A percentile compares a stretch with the other conserved stretches of the same genome.
Conservation (phyloP, 768 basidiomycete genomes). For the Roridomyces roridus region DNA sequence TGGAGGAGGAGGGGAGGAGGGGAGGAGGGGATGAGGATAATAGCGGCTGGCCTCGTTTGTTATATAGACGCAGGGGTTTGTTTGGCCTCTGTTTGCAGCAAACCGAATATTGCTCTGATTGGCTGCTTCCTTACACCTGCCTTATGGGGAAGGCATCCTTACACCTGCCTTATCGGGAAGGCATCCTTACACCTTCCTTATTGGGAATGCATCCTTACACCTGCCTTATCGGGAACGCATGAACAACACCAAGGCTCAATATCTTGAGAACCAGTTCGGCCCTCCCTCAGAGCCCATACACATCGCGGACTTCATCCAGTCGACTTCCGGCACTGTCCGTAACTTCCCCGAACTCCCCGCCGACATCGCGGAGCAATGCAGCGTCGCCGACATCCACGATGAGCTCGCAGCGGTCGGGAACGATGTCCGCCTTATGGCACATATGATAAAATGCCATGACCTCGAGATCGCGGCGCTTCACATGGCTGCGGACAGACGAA, state of each 20-base stretch:
- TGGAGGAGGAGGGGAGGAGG: conserved; percentile 17
- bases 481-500: conserved; percentile 34
- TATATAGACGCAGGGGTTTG: not conserved
- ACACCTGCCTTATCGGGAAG: not conserved
- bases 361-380: conserved; percentile 39
- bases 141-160: too few relatives aligned
- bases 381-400: conserved; percentile 29
- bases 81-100: conserved; percentile 28
- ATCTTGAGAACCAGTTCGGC: conserved; percentile 63
- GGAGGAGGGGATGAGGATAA: conserved; percentile 8
- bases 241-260: conserved; percentile 24
- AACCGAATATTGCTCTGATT: too few relatives aligned
- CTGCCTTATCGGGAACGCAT: not conserved
- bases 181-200: too few relatives aligned
- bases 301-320: conserved; percentile 50
- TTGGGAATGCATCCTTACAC: too few relatives aligned
- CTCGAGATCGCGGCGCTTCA: conserved; percentile 9
- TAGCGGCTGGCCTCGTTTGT: not conserved
- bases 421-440: conserved; percentile 10
- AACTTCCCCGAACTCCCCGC: conserved; percentile 8
- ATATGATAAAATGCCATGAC: conserved; percentile 22
- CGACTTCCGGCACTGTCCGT: conserved; percentile 10
- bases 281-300: conserved; percentile 65
- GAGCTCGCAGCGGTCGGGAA: conserved; percentile 13
- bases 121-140: too few relatives aligned